These are phyloP conservation scores for Aspergillus heteromorphus DNA, from an alignment of 495 filamentous ascomycete species.

Conservation along the genomic window DNA sequence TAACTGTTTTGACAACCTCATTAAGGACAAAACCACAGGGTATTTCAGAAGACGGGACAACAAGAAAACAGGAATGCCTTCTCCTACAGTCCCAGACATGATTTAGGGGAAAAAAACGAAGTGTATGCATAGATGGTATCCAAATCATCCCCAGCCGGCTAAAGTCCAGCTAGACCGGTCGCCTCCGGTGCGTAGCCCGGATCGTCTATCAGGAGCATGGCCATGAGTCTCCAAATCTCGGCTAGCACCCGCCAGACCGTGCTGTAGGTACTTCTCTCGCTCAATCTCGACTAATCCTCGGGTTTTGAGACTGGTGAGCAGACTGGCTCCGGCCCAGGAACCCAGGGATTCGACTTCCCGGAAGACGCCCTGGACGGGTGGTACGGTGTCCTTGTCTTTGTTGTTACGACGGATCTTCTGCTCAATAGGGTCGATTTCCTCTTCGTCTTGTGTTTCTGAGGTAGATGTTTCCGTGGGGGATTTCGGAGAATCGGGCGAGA, in stretches of 20 bases:
- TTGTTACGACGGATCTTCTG: conserved; percentile 50
- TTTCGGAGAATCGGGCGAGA: neutral
- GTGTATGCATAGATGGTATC: too few relatives aligned
- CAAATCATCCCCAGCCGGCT: conserved; percentile 63
- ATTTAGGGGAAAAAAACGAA: too few relatives aligned
- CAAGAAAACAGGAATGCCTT: neutral
- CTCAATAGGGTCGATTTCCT: conserved; percentile 59
- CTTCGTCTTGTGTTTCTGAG: conserved; percentile 39
- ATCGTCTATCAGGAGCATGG: conserved; percentile 43
- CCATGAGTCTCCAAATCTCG: conserved; percentile 52
- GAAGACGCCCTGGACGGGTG: conserved; percentile 52
- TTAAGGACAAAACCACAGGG: neutral
- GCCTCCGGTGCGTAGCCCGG: conserved; percentile 50
- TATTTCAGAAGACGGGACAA: neutral
- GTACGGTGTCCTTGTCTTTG: conserved; percentile 40
- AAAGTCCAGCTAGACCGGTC: conserved; percentile 71
- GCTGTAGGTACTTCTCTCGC: conserved; percentile 72
- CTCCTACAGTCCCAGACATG: neutral
- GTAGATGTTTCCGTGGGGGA: conserved; percentile 13
- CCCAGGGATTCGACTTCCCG: conserved; percentile 79
- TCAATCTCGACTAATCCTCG: conserved; percentile 79
- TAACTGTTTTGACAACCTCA: neutral
- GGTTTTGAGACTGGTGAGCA: conserved; percentile 72
- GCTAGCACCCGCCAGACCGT: conserved; percentile 68
- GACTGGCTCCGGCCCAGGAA: conserved; percentile 81